Percentiles rank a stretch among this genome's conserved stretches.
phyloP scores from a whole-genome alignment of 2,329 filamentous ascomycete species.

The Phaeophleospora eucalypticola region DNA sequence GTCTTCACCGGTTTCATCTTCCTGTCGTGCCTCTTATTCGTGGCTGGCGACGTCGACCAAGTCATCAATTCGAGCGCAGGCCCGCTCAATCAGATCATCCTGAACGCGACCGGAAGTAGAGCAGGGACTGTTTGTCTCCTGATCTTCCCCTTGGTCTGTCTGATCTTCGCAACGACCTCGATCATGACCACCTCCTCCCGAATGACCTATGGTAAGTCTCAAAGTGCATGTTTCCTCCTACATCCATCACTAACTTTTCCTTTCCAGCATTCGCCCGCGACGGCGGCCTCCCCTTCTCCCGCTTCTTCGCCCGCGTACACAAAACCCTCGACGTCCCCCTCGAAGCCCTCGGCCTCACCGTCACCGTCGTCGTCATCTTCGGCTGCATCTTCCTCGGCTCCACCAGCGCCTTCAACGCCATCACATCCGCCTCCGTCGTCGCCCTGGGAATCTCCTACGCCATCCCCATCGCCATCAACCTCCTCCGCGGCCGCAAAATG shows the following conservation, averaged over 20 bases:
- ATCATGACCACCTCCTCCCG: conserved; percentile 36
- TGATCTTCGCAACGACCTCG: conserved; percentile 33
- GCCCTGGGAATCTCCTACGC: conserved; percentile 69
- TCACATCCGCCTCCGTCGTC: conserved; percentile 56
- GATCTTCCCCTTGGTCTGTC: conserved; percentile 35
- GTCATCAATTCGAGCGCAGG: conserved; percentile 31
- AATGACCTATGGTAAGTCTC: conserved; percentile 29
- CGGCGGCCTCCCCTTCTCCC: conserved; percentile 33
- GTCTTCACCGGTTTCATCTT: conserved; percentile 36
- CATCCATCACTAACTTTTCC: no score
- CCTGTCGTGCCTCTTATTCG: conserved; percentile 34
- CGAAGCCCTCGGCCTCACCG: conserved; percentile 32
- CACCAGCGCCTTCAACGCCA: conserved; percentile 36
- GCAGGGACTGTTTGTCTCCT: conserved; percentile 35
- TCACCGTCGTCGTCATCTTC: conserved; percentile 32
- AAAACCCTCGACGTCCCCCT: conserved; percentile 33
- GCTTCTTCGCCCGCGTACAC: conserved; percentile 34
- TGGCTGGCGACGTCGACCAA: conserved; percentile 30
- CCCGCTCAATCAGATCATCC: conserved; percentile 34
- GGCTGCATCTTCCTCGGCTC: conserved; percentile 37
- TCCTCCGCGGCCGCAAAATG: conserved; percentile 61
- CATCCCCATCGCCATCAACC: conserved; percentile 68
- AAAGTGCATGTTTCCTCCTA: not conserved
- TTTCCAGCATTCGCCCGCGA: conserved; percentile 34
- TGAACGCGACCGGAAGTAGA: conserved; percentile 32